Evolutionary conservation across 495 filamentous ascomycete species (phyloP).

Genomic region (Hypoxylon fragiforme): DNA sequence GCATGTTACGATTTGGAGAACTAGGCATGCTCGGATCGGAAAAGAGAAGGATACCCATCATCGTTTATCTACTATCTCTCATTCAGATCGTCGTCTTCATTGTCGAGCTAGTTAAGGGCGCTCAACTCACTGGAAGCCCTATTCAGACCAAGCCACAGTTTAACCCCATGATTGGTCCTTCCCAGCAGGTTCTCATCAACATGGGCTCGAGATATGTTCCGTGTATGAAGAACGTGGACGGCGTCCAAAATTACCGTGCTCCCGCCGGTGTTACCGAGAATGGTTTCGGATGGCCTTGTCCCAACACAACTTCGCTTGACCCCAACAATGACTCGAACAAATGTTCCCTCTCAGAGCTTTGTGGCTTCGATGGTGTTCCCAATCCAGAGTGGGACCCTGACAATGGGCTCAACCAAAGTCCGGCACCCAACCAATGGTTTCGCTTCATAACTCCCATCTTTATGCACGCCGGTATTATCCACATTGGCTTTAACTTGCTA

Average conservation of each 20-base stretch:
- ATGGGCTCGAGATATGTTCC: conserved; percentile 93
- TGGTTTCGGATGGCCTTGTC: conserved; percentile 67
- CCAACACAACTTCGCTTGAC: conserved; percentile 66
- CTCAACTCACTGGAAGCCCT: conserved; percentile 67
- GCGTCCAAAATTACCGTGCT: conserved; percentile 57
- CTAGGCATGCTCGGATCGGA: conserved; percentile 53
- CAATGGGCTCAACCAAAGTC: conserved; percentile 39
- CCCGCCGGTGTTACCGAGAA: conserved; percentile 11
- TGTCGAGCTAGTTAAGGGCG: conserved; percentile 79
- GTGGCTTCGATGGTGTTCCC: conserved; percentile 75
- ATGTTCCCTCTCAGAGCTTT: conserved; percentile 77
- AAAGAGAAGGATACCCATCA: conserved; percentile 70
- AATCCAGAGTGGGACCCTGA: conserved; percentile 58
- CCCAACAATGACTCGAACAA: conserved; percentile 45
- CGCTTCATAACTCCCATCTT: conserved; percentile 96
- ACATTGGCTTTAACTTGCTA: conserved; percentile 93
- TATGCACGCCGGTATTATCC: conserved; percentile 87
- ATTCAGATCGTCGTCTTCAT: conserved; percentile 89
- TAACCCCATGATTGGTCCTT: conserved; percentile 97
- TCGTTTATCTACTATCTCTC: conserved; percentile 77
- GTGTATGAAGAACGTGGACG: conserved; percentile 84
- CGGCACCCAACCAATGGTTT: conserved; percentile 90
- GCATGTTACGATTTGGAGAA: conserved; percentile 48
- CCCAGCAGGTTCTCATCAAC: conserved; percentile 85
- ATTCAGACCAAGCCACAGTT: conserved; percentile 85